Conservation (phyloP, 805 yeast species). For the Wickerhamiella alocasiicola region DNA sequence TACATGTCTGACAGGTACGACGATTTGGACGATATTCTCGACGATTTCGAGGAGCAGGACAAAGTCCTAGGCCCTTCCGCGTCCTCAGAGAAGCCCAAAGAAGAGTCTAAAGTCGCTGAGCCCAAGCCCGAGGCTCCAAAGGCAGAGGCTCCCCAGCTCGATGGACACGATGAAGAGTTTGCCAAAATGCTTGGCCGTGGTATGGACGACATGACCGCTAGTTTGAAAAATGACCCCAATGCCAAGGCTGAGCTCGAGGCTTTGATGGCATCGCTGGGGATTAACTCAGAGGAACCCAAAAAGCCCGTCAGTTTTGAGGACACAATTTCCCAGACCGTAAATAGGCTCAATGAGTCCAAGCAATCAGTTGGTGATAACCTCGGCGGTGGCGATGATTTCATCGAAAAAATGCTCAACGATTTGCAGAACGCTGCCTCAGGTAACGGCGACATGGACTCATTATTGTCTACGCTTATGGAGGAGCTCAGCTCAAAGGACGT, state of each 20-base stretch:
- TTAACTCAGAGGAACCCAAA: conserved; percentile 10
- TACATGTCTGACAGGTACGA: conserved; percentile 20
- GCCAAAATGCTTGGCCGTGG: conserved; percentile 31
- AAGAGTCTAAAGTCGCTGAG: not conserved
- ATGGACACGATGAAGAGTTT: conserved; percentile 19
- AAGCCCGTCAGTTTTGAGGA: conserved; percentile 38
- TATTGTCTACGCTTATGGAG: conserved; percentile 61
- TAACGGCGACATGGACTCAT: conserved; percentile 43
- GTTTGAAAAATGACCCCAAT: conserved; percentile 41
- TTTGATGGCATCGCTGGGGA: conserved; percentile 26
- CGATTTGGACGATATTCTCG: conserved; percentile 47
- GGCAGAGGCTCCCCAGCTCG: conserved; percentile 18
- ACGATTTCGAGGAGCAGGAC: conserved; percentile 63
- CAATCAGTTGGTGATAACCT: conserved; percentile 27
- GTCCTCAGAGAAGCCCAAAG: not conserved
- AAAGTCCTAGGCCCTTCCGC: conserved; percentile 31
- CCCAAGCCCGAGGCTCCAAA: not conserved
- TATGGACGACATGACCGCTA: conserved; percentile 35
- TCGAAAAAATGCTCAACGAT: conserved; percentile 55
- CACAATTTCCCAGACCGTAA: conserved; percentile 69
- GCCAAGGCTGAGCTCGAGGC: conserved; percentile 40
- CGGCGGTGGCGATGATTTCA: conserved; percentile 36
- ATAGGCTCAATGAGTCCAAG: conserved; percentile 68
- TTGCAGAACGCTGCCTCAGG: conserved; percentile 32
- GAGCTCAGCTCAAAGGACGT: conserved; percentile 78